phyloP scores from a whole-genome alignment of 129 eudicot species.

The Ambrosia artemisiifolia region DNA sequence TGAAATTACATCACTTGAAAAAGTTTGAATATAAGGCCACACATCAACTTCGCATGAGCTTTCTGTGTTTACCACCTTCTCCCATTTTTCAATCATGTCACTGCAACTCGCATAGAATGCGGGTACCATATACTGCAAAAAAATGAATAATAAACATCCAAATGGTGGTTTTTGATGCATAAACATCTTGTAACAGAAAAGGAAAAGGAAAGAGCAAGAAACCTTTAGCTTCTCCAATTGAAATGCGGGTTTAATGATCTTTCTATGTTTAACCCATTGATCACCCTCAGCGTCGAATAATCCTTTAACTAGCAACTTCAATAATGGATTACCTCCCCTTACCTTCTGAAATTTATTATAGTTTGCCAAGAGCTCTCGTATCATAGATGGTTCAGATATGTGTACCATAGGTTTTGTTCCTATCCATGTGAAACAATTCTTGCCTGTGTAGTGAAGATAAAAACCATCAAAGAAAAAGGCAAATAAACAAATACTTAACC shows the following conservation, averaged over 20 bases:
- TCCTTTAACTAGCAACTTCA: constrained; percentile 24
- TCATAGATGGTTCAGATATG: constrained; percentile 32
- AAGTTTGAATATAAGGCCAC: constrained; percentile 27
- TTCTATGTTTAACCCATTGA: constrained; percentile 45
- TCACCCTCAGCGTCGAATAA: constrained; percentile 12
- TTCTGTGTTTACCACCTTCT: neutral
- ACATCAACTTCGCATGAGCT: constrained; percentile 31
- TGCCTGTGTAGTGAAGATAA: constrained; percentile 12
- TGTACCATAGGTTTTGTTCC: constrained; percentile 38
- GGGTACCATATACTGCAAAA: constrained; percentile 17
- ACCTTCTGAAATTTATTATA: constrained; percentile 30
- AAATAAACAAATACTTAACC: no score
- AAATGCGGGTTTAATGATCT: constrained; percentile 41
- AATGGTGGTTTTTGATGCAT: neutral
- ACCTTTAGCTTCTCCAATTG: constrained; percentile 49
- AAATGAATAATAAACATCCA: neutral
- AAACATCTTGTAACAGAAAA: neutral
- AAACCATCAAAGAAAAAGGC: neutral
- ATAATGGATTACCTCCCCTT: constrained; percentile 28
- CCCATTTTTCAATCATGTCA: constrained; percentile 26
- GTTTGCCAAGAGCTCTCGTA: constrained; percentile 33
- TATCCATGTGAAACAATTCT: constrained; percentile 37
- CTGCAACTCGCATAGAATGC: constrained; percentile 22
- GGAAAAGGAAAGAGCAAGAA: neutral
- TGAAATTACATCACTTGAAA: constrained; percentile 25